A percentile compares a stretch with the other conserved stretches of the same genome.
Evolutionary conservation across 1,284 basidiomycete species (phyloP).

Genomic region (Puccinia coronata): DNA sequence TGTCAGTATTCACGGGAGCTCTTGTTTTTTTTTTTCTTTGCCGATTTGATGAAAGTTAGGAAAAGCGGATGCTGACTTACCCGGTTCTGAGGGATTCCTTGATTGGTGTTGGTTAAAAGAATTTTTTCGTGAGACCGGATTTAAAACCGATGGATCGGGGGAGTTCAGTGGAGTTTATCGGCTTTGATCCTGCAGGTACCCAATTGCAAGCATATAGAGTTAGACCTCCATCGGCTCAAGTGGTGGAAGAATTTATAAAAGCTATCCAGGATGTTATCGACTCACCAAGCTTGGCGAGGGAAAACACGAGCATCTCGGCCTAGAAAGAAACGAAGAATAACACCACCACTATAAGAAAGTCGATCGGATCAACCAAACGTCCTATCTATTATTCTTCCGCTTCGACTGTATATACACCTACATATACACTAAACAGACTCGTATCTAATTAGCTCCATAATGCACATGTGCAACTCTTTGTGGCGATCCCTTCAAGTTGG

Average conservation of each 20-base stretch:
- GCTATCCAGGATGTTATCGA: constrained; percentile 1
- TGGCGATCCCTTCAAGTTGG: too few relatives aligned
- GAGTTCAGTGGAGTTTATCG: constrained; percentile 17
- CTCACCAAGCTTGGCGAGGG: too few relatives aligned
- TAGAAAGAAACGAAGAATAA: too few relatives aligned
- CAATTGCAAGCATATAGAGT: constrained; percentile 24
- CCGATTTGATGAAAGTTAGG: background rate
- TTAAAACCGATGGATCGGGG: background rate
- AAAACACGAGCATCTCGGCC: too few relatives aligned
- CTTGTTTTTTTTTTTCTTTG: background rate
- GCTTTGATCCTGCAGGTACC: constrained; percentile 9
- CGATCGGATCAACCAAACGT: too few relatives aligned
- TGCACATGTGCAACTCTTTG: too few relatives aligned
- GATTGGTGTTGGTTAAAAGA: background rate
- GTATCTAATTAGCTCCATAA: too few relatives aligned
- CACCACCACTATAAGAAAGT: too few relatives aligned
- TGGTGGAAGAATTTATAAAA: constrained; percentile 28
- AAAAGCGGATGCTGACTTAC: too few relatives aligned
- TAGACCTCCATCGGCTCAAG: background rate
- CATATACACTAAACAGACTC: too few relatives aligned
- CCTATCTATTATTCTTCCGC: too few relatives aligned
- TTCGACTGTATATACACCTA: too few relatives aligned
- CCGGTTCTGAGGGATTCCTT: background rate
- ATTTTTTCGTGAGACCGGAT: constrained; percentile 29
- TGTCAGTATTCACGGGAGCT: constrained; percentile 16